These are phyloP conservation scores for Saccharomycopsis sp. DNA, from an alignment of 805 yeast species.

Conservation along the genomic window DNA sequence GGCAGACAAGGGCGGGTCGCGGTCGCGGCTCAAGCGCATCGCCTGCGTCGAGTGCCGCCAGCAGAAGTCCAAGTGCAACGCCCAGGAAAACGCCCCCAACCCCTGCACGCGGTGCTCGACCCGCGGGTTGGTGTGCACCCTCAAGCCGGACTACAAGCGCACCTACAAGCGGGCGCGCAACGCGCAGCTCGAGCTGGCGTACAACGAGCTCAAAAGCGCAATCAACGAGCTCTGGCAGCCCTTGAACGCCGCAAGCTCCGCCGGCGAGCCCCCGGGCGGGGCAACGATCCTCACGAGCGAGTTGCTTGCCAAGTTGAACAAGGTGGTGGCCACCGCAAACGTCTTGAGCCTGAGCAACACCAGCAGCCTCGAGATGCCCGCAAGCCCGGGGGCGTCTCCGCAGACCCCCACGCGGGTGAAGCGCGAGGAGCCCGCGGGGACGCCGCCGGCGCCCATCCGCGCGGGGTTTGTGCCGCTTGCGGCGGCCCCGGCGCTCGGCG, in stretches of 20 bases:
- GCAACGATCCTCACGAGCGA: slow-evolving; percentile 12
- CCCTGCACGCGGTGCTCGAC: slow-evolving; percentile 81
- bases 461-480: not conserved
- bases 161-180: slow-evolving; percentile 82
- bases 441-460: not conserved
- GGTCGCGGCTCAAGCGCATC: slow-evolving; percentile 40
- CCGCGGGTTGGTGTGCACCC: slow-evolving; percentile 60
- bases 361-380: not conserved
- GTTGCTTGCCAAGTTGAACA: slow-evolving; percentile 14
- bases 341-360: slow-evolving; percentile 9
- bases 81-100: slow-evolving; percentile 62
- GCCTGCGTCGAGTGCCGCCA: slow-evolving; percentile 97
- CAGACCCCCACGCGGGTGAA: not conserved
- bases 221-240: slow-evolving; percentile 28
- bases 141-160: slow-evolving; percentile 78
- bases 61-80: slow-evolving; percentile 89
- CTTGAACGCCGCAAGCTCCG: slow-evolving; percentile 8
- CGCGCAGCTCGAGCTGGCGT: slow-evolving; percentile 77
- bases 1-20: not conserved
- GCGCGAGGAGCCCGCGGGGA: not conserved
- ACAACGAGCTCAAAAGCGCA: slow-evolving; percentile 57
- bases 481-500: slow-evolving; percentile 24
- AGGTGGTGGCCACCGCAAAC: slow-evolving; percentile 17
- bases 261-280: not conserved
- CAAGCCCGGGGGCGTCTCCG: not conserved